A percentile compares a stretch with the other conserved stretches of the same genome.
Conservation (phyloP, 208 protist genomes). For the Trypanosoma brucei region DNA sequence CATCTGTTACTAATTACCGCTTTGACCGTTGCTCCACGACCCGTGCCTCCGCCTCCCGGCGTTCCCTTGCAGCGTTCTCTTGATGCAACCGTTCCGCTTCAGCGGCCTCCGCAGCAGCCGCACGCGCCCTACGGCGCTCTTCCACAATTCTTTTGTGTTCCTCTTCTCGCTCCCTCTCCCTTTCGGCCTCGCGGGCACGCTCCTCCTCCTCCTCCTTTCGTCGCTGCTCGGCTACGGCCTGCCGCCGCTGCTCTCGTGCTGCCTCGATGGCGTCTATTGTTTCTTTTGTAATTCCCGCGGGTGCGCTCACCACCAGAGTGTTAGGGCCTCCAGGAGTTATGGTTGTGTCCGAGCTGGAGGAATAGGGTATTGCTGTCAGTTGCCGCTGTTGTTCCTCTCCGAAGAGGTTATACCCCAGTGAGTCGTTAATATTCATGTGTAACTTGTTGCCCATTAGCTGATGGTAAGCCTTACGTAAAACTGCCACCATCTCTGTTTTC, state of each 20-base stretch:
- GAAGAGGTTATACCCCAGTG: conserved; percentile 20
- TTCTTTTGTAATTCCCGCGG: conserved; percentile 37
- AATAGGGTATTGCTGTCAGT: conserved; percentile 2
- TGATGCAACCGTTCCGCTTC: conserved; percentile 28
- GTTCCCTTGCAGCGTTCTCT: conserved; percentile 21
- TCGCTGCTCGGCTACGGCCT: conserved; percentile 34
- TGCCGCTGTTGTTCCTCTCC: conserved; percentile 11
- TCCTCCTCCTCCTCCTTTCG: conserved; percentile 48
- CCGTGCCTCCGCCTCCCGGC: conserved; percentile 34
- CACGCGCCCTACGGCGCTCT: conserved; percentile 29
- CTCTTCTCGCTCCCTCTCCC: conserved; percentile 50
- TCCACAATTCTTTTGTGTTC: conserved; percentile 45
- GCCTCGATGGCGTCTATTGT: conserved; percentile 42
- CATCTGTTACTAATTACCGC: not conserved
- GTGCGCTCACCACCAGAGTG: conserved; percentile 21
- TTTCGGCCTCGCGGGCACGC: conserved; percentile 37
- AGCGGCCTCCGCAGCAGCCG: conserved; percentile 12
- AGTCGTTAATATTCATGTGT: conserved; percentile 30
- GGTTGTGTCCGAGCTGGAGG: conserved; percentile 13
- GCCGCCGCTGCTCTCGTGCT: conserved; percentile 44
- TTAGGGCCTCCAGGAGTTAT: conserved; percentile 2
- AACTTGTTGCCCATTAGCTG: conserved; percentile 59
- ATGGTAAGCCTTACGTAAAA: conserved; percentile 48
- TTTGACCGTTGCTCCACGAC: conserved; percentile 34
- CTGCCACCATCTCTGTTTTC: conserved; percentile 66